A percentile compares a stretch with the other conserved stretches of the same genome.
These are phyloP conservation scores for Pseudotulostoma volvatum DNA, from an alignment of 495 filamentous ascomycete genomes.

Conservation along the genomic window DNA sequence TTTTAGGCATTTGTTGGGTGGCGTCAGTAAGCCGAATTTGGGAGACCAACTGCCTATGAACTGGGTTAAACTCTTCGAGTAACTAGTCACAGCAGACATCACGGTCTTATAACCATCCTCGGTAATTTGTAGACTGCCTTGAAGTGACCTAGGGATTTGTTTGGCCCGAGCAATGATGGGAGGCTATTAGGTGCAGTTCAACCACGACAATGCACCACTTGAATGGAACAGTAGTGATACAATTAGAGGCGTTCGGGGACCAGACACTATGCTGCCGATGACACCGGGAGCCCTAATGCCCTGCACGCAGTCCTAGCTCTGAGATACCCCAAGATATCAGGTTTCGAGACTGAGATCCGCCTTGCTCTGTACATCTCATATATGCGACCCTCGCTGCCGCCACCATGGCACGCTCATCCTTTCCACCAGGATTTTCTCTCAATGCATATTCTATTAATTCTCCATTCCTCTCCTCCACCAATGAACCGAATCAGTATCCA, in stretches of 20 bases:
- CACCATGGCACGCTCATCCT: conserved; percentile 23
- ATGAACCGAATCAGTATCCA: conserved; percentile 13
- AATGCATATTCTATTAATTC: conserved; percentile 11
- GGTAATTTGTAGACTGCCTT: no score
- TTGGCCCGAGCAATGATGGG: no score
- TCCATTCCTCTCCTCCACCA: conserved; percentile 3
- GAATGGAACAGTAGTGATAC: not conserved
- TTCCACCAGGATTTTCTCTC: conserved; percentile 19
- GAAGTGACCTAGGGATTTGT: no score
- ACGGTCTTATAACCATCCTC: no score
- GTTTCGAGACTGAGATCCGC: conserved; percentile 2
- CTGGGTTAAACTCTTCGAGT: no score
- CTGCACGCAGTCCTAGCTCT: conserved; percentile 4
- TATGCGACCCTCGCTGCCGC: conserved; percentile 8
- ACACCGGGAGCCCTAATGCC: conserved; percentile 8
- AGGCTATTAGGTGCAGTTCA: no score
- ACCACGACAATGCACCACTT: no score
- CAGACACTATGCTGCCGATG: conserved; percentile 1
- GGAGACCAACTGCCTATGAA: no score
- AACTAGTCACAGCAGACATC: no score
- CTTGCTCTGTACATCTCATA: not conserved
- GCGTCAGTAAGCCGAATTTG: no score
- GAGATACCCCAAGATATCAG: conserved; percentile 5
- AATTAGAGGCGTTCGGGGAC: not conserved
- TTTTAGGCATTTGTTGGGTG: no score